Evolutionary conservation across 352 stramenopile genomes (phyloP).

Genomic region (Globisporangium spiculum): DNA sequence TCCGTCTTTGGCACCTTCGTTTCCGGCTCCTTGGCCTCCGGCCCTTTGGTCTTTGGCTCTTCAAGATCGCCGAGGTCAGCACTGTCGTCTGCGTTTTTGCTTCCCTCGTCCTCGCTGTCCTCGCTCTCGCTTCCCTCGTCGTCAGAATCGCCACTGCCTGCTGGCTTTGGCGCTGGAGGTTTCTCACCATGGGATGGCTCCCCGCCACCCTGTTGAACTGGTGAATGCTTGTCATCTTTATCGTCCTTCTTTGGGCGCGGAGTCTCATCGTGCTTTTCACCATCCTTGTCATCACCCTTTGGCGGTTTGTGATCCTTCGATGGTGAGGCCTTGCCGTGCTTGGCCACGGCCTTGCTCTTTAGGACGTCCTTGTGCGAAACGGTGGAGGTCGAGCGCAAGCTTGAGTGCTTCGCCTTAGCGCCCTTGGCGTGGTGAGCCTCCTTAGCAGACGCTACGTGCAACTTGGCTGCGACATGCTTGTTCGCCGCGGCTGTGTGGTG

Average conservation of each 20-base stretch:
- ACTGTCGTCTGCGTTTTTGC: neutral
- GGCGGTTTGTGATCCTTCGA: neutral
- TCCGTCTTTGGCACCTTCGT: neutral
- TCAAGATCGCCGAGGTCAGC: neutral
- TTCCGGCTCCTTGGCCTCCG: neutral
- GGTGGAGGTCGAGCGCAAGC: neutral
- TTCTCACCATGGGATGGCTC: neutral
- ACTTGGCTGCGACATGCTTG: neutral
- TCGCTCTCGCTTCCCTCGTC: neutral
- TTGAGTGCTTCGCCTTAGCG: constrained; percentile 68
- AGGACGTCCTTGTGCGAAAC: constrained; percentile 92
- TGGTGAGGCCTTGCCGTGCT: neutral
- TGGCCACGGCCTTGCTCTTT: neutral
- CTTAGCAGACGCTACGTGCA: neutral
- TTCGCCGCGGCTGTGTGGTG: neutral
- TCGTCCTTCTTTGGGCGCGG: neutral
- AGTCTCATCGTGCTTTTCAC: neutral
- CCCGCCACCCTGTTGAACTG: neutral
- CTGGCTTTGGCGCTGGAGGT: neutral
- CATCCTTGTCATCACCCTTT: neutral
- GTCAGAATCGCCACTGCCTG: neutral
- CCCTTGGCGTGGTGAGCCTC: constrained; percentile 85
- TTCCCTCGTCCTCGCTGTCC: neutral
- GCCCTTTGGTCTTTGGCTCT: neutral
- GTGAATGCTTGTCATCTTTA: neutral